Conservation (phyloP, 495 filamentous ascomycete genomes). For the Cercophora sp. region DNA sequence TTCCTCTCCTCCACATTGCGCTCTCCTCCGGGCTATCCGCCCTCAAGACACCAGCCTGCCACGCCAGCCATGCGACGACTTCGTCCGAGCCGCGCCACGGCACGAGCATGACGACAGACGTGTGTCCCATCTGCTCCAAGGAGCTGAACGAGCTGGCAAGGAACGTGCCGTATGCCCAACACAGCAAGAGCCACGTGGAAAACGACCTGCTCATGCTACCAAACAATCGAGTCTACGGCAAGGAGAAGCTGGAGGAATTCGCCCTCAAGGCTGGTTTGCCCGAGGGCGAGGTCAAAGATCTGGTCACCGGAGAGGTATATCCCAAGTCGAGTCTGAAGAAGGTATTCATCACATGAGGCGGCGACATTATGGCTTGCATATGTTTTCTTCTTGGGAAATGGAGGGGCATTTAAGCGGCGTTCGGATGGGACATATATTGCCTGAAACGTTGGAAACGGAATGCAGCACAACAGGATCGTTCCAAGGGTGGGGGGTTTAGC, state of each 20-base stretch:
- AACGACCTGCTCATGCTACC: slow-evolving; percentile 81
- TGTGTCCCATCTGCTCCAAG: slow-evolving; percentile 93
- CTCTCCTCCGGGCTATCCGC: slow-evolving; percentile 88
- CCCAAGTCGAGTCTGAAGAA: slow-evolving; percentile 64
- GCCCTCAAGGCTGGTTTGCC: slow-evolving; percentile 66
- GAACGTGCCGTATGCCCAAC: slow-evolving; percentile 87
- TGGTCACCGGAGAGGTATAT: slow-evolving; percentile 69
- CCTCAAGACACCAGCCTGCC: slow-evolving; percentile 92
- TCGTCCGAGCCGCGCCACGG: slow-evolving; percentile 20
- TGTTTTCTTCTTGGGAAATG: too few relatives aligned
- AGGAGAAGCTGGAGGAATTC: slow-evolving; percentile 66
- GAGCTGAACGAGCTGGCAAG: slow-evolving; percentile 89
- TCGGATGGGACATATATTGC: too few relatives aligned
- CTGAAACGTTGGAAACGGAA: too few relatives aligned
- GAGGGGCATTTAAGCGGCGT: too few relatives aligned
- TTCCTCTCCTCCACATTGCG: slow-evolving; percentile 87
- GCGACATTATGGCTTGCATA: too few relatives aligned
- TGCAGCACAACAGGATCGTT: too few relatives aligned
- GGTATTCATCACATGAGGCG: slow-evolving; percentile 73
- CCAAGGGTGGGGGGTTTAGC: too few relatives aligned
- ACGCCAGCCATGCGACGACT: slow-evolving; percentile 51
- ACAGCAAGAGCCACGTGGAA: slow-evolving; percentile 88
- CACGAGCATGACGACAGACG: slow-evolving; percentile 38
- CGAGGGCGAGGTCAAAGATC: slow-evolving; percentile 72
- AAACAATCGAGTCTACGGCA: slow-evolving; percentile 81